Base-by-base conservation (phyloP, 2,329 filamentous ascomycete species). In the Paraphoma sp. region DNA sequence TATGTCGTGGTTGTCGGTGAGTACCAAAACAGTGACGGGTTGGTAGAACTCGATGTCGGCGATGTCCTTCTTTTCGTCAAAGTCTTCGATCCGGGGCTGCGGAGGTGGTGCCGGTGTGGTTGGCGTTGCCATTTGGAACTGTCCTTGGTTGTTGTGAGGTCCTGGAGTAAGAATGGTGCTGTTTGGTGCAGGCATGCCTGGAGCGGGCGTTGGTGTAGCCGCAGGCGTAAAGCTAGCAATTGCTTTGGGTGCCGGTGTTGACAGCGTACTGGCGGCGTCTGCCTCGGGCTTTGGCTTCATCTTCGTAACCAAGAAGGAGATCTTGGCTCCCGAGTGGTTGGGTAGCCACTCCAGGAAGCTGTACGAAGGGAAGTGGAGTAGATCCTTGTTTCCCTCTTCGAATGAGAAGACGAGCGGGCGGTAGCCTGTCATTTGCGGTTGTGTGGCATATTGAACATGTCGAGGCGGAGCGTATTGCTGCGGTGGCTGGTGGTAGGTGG, bases 321-420 rank as follows among this genome's bases (percentile, higher is more conserved):
- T 88, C 43, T 92, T 83, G 1, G 91, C 84, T 54, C 87, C 83
- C 48, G 86, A 84, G 2, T 85, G 84, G 4, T 75, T 74, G n/a
- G 82, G 81, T 1, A 88, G 79, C 68, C 86, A 88, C 71, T 95
- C 90, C 48, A 94, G 74, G 33, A 94, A 89, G 74, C 88, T 90
- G 70, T 90, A 89, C 63, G 88, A 90, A 2, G 91, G 91, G 61
- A 95, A 93, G 46, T 92, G 78, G 71, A 91, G 93, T 28, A 90
- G 85, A 72, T 94, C 91, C 45, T 89, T 90, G 42, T 74, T 75
- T n/a, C 74, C 74, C 49, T 77, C 72, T 3, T 68, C 67, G 51
- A 79, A 79, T 28, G 76, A 73, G 51, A 79, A 76, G 14, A 75
- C 68, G 18, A 79, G 59, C 1, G 60, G 77, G 71, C 60, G 78